Evolutionary conservation across 2,329 filamentous ascomycete genomes (phyloP), one percentile per base, ranked within the genome.

Genomic region (Botrytis cinerea): DNA sequence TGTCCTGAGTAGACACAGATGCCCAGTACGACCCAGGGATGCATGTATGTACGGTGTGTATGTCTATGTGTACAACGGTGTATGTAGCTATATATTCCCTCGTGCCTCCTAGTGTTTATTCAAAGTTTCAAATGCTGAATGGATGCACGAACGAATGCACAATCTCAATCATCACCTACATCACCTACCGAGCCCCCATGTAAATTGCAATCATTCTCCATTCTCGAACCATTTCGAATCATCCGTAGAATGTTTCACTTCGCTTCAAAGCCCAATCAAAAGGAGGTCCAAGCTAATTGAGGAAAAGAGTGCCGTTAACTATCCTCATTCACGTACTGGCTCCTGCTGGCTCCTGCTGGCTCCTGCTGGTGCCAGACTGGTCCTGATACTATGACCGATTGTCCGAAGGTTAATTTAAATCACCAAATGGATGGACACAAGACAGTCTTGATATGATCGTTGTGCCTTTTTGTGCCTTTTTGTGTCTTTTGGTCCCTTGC

Each of bases 231-330:
- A 46, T 64, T 66, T 57, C 62, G 25, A 43, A 32, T 60, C 46
- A n/a, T 71, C 25, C 45, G 43, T 54, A 12, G 63, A 66, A 71
- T 62, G 43, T 54, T 35, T 57, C 64, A 59, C 46, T 70, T 73
- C 70, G 71, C 72, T 75, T 70, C 64, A 22, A 51, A 40, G 32
- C 32, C 69, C 70, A 57, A 74, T 72, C 48, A 73, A 66, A 60
- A 62, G 18, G 62, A 62, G 62, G 48, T 72, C 59, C 61, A 71
- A 72, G 59, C 40, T 20, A 60, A 32, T 57, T 20, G n/a, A 54
- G 59, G 14, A 61, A 61, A 14, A n/a, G 35, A 62, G 35, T 18
- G n/a, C 60, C n/a, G n/a, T 57, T 28, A 9, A 57, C 51, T 18
- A 57, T 57, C 14, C 51, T 57, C 51, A 57, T 57, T 57, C 51